These are phyloP conservation scores for Pyrrhoderma lamaoense DNA, from an alignment of 1,284 basidiomycete genomes.

Conservation along the genomic window DNA sequence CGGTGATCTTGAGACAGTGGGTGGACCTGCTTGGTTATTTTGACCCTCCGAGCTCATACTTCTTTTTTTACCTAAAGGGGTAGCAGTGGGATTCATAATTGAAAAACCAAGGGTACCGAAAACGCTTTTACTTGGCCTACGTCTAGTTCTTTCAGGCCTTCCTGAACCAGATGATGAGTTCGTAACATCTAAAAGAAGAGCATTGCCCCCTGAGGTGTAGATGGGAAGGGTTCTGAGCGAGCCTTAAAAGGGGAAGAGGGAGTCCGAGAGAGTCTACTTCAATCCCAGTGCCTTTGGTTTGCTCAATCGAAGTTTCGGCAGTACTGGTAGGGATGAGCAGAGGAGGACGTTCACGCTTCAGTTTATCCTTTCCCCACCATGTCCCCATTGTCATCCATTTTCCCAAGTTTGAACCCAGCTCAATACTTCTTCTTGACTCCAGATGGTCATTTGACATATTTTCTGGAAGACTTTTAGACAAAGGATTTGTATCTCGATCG, in stretches of 20 bases:
- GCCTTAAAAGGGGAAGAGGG: no score
- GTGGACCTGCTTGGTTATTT: slow-evolving; percentile 6
- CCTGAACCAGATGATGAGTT: slow-evolving; percentile 16
- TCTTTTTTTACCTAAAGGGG: slow-evolving; percentile 12
- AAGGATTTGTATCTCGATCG: slow-evolving; percentile 2
- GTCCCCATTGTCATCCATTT: slow-evolving; percentile 59
- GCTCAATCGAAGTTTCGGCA: no score
- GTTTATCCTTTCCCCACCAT: slow-evolving; percentile 43
- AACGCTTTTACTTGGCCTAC: slow-evolving; percentile 50
- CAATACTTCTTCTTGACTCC: background rate
- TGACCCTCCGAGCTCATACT: no score
- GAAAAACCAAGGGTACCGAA: slow-evolving; percentile 66
- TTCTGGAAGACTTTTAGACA: slow-evolving; percentile 15
- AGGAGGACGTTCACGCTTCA: slow-evolving; percentile 21
- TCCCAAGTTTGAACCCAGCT: slow-evolving; percentile 35
- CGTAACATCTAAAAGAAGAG: no score
- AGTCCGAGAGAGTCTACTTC: slow-evolving; percentile 9
- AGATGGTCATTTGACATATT: slow-evolving; percentile 4
- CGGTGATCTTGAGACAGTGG: slow-evolving; percentile 23
- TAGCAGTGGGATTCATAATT: slow-evolving; percentile 43
- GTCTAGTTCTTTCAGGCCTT: slow-evolving; percentile 25
- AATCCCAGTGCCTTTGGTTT: no score
- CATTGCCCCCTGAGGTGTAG: slow-evolving; percentile 6
- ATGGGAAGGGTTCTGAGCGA: no score
- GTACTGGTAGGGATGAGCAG: background rate